phyloP scores from a whole-genome alignment of 2,329 filamentous ascomycete species.

The Didymella exigua region DNA sequence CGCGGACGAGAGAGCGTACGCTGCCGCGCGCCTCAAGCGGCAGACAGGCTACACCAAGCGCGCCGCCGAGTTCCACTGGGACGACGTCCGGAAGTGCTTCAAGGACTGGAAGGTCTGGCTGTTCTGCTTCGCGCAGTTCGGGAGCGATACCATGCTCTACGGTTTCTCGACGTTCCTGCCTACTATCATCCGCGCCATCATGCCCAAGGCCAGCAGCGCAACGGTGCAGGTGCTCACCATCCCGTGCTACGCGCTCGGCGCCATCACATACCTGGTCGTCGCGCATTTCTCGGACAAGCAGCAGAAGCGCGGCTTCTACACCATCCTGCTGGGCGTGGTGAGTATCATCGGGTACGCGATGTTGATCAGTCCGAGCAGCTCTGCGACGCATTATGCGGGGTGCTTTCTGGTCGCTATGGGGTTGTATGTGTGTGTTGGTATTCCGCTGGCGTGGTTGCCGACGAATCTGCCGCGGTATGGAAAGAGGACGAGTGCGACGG shows the following conservation, averaged over 20 bases:
- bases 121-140: slow-evolving; percentile 73
- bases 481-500: slow-evolving; percentile 74
- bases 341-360: slow-evolving; percentile 73
- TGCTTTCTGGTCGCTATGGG: slow-evolving; percentile 78
- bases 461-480: slow-evolving; percentile 76
- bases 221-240: slow-evolving; percentile 78
- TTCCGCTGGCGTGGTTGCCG: slow-evolving; percentile 65
- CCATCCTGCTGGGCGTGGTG: slow-evolving; percentile 65
- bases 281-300: slow-evolving; percentile 71
- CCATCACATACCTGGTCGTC: slow-evolving; percentile 68
- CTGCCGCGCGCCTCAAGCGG: slow-evolving; percentile 56
- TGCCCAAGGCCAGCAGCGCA: slow-evolving; percentile 63
- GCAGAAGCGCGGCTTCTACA: slow-evolving; percentile 69
- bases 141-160: slow-evolving; percentile 77
- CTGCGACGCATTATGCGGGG: slow-evolving; percentile 73
- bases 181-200: slow-evolving; percentile 75
- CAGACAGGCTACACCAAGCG: slow-evolving; percentile 57
- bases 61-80: slow-evolving; percentile 61
- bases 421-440: slow-evolving; percentile 65
- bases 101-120: slow-evolving; percentile 77
- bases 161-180: slow-evolving; percentile 79
- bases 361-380: slow-evolving; percentile 64
- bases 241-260: slow-evolving; percentile 76
- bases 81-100: slow-evolving; percentile 70
- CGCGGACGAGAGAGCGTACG: slow-evolving; percentile 64